Conservation (phyloP, 2,329 filamentous ascomycete genomes). For the Talaromyces sp. region DNA sequence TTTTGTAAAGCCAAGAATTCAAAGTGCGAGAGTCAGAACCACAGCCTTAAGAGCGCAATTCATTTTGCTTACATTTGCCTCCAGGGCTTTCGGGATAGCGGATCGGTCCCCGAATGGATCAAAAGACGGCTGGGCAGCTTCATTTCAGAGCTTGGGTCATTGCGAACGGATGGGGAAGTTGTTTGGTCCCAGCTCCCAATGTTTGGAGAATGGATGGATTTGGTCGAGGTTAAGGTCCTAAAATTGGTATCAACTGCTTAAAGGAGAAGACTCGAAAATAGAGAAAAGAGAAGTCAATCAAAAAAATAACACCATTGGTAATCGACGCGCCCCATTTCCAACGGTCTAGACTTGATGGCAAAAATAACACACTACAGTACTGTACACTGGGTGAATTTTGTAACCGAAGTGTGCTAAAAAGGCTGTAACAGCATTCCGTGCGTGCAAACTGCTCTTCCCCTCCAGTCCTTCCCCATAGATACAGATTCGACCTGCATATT, state of each 20-base stretch:
- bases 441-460: neutral
- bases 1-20: neutral
- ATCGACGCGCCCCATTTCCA: neutral
- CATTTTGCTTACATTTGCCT: too few species aligned
- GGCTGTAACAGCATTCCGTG: neutral
- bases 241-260: neutral
- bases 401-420: neutral
- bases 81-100: too few species aligned
- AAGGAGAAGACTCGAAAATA: too few species aligned
- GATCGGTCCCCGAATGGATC: neutral
- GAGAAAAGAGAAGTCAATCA: neutral
- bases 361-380: too few species aligned
- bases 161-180: conserved; percentile 11
- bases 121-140: neutral
- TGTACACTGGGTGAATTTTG: neutral
- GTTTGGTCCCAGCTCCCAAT: neutral
- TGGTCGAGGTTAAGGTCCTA: neutral
- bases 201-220: neutral
- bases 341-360: neutral
- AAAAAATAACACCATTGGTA: neutral
- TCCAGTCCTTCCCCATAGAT: neutral
- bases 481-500: neutral
- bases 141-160: neutral
- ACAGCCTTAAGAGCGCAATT: too few species aligned
- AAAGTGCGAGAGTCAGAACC: neutral